Base-by-base conservation (phyloP, 2,329 filamentous ascomycete genomes). In the Cytospora mali region DNA sequence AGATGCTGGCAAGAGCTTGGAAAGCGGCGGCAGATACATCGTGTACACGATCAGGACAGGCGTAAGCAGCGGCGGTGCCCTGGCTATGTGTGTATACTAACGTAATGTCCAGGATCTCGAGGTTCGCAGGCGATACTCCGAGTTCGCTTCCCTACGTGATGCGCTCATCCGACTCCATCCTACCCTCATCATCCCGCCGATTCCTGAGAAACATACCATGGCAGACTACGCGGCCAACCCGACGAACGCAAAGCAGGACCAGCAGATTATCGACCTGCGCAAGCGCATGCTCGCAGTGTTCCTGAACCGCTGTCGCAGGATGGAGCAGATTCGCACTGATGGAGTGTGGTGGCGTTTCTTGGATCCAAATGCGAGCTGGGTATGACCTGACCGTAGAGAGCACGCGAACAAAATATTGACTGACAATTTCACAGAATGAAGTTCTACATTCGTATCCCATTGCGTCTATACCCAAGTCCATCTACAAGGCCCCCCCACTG, bases 131-230 rank as follows among this genome's bases (percentile, higher is more conserved):
- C 86, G 95, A 71, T 99, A 99, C 76, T 99, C 95, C 1, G 95
- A 99, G 75, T 99, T 99, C 72, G 90, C 92, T 39, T 97, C 94
- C 18, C 80, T 99, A 62, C 87, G 95, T 71, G 89, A 93, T 70
- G 94, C 94, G 3, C 84, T 99, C 29, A 93, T 93, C 53, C 90
- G 91, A 69, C 84, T 99, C 66, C 96, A 99, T 73, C 95, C 96
- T 9, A 99, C 95, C 0, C 84, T 99, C 49, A 91, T 99, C 70
- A 91, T 99, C 58, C 96, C 95, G 9, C 95, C 95, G 3, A 99
- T 99, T 71, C 95, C 95, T 25, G 96, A 99, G 78, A 99, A 99
- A 77, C 95, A 99, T 76, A 95, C 93, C 52, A 96, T 99, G 90
- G 94, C 94, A 65, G 95, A 99, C 75, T 99, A 99, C 73, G 95